Evolutionary conservation across 352 stramenopile species (phyloP).

Genomic region (Phytophthora palmivora): DNA sequence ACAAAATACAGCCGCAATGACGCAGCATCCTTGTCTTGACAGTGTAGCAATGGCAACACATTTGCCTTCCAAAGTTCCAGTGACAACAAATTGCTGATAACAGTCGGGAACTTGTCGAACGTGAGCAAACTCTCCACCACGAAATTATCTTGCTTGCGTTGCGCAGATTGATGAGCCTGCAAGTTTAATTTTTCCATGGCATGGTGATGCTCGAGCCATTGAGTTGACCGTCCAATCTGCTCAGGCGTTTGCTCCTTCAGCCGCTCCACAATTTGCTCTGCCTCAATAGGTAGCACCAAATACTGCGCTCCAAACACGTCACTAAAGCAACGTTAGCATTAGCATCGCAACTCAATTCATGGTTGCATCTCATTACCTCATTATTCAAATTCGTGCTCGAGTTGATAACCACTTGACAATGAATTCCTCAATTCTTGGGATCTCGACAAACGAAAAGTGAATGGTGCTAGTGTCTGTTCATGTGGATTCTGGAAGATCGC

Average conservation of each 20-base stretch:
- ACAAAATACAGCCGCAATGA: constrained; percentile 94
- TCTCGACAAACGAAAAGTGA: constrained; percentile 24
- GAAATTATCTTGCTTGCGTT: constrained; percentile 93
- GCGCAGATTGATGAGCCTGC: constrained; percentile 92
- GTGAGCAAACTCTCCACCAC: constrained; percentile 93
- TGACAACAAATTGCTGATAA: constrained; percentile 90
- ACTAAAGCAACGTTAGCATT: constrained; percentile 18
- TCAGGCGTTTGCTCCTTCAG: constrained; percentile 68
- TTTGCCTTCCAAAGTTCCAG: constrained; percentile 92
- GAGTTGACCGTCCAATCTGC: constrained; percentile 55
- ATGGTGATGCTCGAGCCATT: constrained; percentile 92
- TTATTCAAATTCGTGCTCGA: constrained; percentile 1
- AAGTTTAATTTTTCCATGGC: constrained; percentile 94
- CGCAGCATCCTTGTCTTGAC: constrained; percentile 53
- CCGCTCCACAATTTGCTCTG: constrained; percentile 85
- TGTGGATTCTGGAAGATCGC: constrained; percentile 33
- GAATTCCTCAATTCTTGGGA: background rate
- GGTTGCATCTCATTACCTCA: constrained; percentile 25
- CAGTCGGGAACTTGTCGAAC: constrained; percentile 89
- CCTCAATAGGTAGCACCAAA: constrained; percentile 80
- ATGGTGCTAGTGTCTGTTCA: constrained; percentile 23
- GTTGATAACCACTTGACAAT: background rate
- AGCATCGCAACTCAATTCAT: background rate
- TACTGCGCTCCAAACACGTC: constrained; percentile 47
- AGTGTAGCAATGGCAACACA: constrained; percentile 69